These are phyloP conservation scores for Crassisporium funariophilum DNA, from an alignment of 768 basidiomycete species.

Conservation along the genomic window DNA sequence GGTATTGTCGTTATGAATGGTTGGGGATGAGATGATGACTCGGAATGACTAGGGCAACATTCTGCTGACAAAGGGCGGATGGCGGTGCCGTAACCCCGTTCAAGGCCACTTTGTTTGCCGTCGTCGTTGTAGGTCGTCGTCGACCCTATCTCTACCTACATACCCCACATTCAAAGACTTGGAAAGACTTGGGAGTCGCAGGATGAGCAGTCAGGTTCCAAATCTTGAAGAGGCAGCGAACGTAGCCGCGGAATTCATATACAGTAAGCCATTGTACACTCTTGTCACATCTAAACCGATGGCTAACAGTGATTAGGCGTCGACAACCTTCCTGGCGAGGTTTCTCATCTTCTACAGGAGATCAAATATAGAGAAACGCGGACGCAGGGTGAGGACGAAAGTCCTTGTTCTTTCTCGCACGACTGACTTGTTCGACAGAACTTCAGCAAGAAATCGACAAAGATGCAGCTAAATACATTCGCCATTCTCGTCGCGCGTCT, in stretches of 20 bases:
- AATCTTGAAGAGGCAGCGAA: constrained; percentile 56
- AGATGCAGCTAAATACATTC: constrained; percentile 52
- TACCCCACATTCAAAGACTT: too few relatives aligned
- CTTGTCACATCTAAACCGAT: not conserved
- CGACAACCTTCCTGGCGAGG: constrained; percentile 57
- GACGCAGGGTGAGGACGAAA: constrained; percentile 45
- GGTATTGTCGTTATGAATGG: too few relatives aligned
- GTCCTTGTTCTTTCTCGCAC: too few relatives aligned
- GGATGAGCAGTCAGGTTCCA: constrained; percentile 33
- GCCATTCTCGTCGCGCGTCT: constrained; percentile 40
- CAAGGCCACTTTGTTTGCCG: too few relatives aligned
- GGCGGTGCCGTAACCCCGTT: too few relatives aligned
- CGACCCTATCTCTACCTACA: too few relatives aligned
- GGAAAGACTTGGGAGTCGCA: too few relatives aligned
- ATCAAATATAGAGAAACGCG: constrained; percentile 49
- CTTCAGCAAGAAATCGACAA: constrained; percentile 53
- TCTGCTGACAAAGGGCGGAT: too few relatives aligned
- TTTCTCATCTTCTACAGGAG: constrained; percentile 53
- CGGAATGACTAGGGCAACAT: too few relatives aligned
- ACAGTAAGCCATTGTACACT: constrained; percentile 39
- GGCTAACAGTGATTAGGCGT: constrained; percentile 36
- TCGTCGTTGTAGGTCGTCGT: too few relatives aligned
- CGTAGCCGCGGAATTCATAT: constrained; percentile 57
- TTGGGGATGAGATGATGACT: too few relatives aligned
- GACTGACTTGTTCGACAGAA: constrained; percentile 31